Base-by-base conservation (phyloP, 768 basidiomycete genomes). In the Lactifluus volemus region DNA sequence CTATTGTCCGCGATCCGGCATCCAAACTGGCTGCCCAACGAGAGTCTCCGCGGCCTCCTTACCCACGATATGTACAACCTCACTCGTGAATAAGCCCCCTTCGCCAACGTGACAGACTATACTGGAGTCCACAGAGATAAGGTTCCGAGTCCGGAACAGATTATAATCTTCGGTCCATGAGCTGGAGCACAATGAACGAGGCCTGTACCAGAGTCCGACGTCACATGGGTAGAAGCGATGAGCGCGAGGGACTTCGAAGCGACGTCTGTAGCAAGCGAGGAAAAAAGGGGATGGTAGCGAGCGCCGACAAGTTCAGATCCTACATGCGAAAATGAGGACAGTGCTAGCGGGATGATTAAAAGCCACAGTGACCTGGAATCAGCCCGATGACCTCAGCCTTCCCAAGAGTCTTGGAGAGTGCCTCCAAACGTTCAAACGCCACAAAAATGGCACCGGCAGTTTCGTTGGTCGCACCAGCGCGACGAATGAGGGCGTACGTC, bases 151-250 rank as follows among this genome's bases (percentile, higher is more conserved):
- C n/a, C 78, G 82, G 75, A 90, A 92, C 6, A 83, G 79, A 34
- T 81, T 79, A 69, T 96, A 99, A 71, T 99, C 96, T 67, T 99
- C 96, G 10, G 82, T 79, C 95, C 96, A 68, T 98, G 96, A 1
- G 92, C 94, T 12, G 96, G 95, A 0, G 96, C 95, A 65, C 88
- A 91, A 68, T 98, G 96, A 1, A 99, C 96, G 12, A 98, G 80
- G 38, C 96, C 95, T 2, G 95, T 97, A 6, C 96, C 96, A n/a
- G 93, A 88, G 17, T 85, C 81, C 0, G 88, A 73, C 1, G 87
- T 92, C 15, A 98, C 96, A 69, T 96, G 88, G 0, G 78, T 72
- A 1, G 91, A 85, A 1, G 81, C 70, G 42, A 96, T 79, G 49
- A 97, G 71, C 15, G 70, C 66, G 36, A 77, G 63, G 53, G 63